Evolutionary conservation across 768 basidiomycete species (phyloP).

Genomic region (Multifurca ochricompacta): DNA sequence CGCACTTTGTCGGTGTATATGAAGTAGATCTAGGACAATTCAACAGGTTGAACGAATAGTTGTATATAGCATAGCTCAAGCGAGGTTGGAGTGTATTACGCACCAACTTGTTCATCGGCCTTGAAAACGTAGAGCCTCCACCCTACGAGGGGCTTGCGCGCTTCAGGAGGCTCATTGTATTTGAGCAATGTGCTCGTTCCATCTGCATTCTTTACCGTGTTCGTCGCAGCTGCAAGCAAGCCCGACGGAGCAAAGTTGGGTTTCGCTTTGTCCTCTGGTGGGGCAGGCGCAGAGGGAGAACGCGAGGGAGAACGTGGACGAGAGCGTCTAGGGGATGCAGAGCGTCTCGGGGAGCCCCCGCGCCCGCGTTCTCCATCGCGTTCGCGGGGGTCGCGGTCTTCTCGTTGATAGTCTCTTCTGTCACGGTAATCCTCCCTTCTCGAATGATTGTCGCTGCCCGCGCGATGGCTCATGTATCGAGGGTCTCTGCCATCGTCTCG

Average conservation of each 20-base stretch:
- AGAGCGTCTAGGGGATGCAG: slow-evolving; percentile 48
- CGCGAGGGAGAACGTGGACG: slow-evolving; percentile 22
- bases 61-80: not conserved
- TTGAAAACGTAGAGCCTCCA: slow-evolving; percentile 99
- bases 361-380: slow-evolving; percentile 27
- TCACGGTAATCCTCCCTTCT: slow-evolving; percentile 41
- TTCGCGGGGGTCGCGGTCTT: slow-evolving; percentile 35
- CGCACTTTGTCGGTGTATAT: slow-evolving; percentile 89
- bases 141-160: slow-evolving; percentile 78
- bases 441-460: slow-evolving; percentile 33
- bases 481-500: slow-evolving; percentile 24
- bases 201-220: slow-evolving; percentile 70
- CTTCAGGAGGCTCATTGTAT: slow-evolving; percentile 98
- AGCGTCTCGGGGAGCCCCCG: slow-evolving; percentile 39
- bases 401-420: slow-evolving; percentile 31
- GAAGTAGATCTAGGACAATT: slow-evolving; percentile 63
- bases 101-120: slow-evolving; percentile 85
- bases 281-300: slow-evolving; percentile 35
- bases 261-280: slow-evolving; percentile 57
- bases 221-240: slow-evolving; percentile 91
- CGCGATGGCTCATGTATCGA: slow-evolving; percentile 23
- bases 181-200: slow-evolving; percentile 83
- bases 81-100: slow-evolving; percentile 27
- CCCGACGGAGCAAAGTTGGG: slow-evolving; percentile 89
- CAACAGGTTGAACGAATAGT: not conserved